These are phyloP conservation scores for Hanseniaspora uvarum DNA, from an alignment of 1,139 yeast genomes.

Conservation along the genomic window DNA sequence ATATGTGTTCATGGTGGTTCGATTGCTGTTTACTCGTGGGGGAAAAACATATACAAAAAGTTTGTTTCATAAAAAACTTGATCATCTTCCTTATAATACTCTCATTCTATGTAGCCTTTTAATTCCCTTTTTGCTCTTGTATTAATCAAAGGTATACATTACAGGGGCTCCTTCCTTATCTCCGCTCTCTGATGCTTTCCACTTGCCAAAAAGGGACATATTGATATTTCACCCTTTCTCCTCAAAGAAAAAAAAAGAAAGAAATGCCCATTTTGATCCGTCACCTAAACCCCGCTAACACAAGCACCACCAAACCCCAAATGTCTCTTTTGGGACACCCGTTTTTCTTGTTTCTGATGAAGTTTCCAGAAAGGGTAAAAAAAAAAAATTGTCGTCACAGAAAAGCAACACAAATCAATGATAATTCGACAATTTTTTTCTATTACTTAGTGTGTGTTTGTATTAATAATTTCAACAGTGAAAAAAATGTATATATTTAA, in stretches of 20 bases:
- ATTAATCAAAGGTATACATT: neutral
- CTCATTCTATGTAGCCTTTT: no score
- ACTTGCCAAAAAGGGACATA: neutral
- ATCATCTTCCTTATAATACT: no score
- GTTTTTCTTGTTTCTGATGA: neutral
- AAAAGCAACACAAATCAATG: neutral
- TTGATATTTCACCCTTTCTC: neutral
- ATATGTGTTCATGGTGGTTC: conserved; percentile 94
- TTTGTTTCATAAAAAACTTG: conserved; percentile 36
- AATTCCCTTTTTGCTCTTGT: neutral
- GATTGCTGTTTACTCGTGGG: conserved; percentile 69
- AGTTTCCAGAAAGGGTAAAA: neutral
- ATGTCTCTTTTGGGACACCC: neutral
- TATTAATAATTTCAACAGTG: no score
- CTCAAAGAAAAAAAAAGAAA: no score
- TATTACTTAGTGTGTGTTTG: neutral
- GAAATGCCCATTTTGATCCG: no score
- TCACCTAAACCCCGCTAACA: no score
- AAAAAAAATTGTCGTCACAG: neutral
- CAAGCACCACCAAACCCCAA: no score
- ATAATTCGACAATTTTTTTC: neutral
- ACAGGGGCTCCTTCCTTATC: neutral
- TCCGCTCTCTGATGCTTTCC: neutral
- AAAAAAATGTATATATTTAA: no score
- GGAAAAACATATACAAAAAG: conserved; percentile 72